Evolutionary conservation across 2,329 filamentous ascomycete species (phyloP), one percentile per base, ranked within the genome.

Genomic region (Fusarium sacchari): DNA sequence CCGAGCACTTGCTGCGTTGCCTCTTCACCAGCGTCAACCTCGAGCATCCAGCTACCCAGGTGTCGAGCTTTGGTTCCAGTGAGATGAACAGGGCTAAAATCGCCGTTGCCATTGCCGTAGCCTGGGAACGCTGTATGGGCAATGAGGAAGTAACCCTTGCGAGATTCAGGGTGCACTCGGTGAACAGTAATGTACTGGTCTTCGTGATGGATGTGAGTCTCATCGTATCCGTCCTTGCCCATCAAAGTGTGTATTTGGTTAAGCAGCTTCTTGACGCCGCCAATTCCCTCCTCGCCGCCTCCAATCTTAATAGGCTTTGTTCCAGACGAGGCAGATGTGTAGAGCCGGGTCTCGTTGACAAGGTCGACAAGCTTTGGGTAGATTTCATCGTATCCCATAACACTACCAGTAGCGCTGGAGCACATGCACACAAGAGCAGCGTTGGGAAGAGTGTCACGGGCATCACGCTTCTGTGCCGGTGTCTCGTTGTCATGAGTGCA

Each of bases 401-500:
- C 96, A 80, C 96, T 98, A 49, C 96, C 96, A 13, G 93, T 95
- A 4, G 96, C 94, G 77, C 94, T 97, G 30, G 95, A 91, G 82
- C 97, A 99, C 95, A 99, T 98, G 79, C 92, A 93, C 42, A 98
- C 96, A 8, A 99, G 87, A 10, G 96, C 96, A 56, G 96, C 95
- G 79, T 97, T 98, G 13, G 97, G 94, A 15, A 99, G 87, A 0
- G 96, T 98, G 80, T 99, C 97, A 67, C 95, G 90, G 58, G 95
- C 95, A 81, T 98, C 95, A 44, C 97, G 90, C 83, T 98, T 98
- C 82, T 99, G 96, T 2, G 96, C 94, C 1, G 96, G 96, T 5
- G 94, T 93, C 83, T 99, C 96, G 77, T 99, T 99, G 84, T 99
- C 96, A 81, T 99, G 96, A 0, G 97, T 99, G 82, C 97, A 99